phyloP scores from a whole-genome alignment of 257 asterid species.

The Solanum gracilifrons region DNA sequence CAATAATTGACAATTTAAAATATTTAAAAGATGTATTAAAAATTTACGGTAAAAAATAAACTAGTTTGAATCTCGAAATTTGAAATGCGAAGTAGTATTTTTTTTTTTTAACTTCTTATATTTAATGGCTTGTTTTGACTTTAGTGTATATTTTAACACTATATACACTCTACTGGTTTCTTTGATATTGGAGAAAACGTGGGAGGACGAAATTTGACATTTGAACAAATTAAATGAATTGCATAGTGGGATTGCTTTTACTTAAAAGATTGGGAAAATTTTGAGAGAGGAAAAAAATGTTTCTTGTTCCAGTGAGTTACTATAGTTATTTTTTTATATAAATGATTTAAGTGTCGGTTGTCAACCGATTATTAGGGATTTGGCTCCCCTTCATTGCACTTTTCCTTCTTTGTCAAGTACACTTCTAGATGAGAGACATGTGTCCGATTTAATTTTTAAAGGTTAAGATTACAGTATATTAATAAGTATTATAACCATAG shows the following conservation, averaged over 20 bases:
- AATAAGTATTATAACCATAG: too few relatives aligned
- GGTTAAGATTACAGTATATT: too few relatives aligned
- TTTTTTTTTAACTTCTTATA: not conserved
- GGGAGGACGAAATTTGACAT: not conserved
- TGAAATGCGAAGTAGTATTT: too few relatives aligned
- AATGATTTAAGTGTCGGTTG: not conserved
- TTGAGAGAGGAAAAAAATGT: not conserved
- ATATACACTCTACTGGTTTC: not conserved
- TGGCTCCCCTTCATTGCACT: too few relatives aligned
- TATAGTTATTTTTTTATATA: not conserved
- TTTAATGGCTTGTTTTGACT: not conserved
- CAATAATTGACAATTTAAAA: too few relatives aligned
- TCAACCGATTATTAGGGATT: not conserved
- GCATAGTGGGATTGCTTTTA: not conserved
- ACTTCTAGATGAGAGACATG: too few relatives aligned
- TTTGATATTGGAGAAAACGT: not conserved
- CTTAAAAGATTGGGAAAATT: not conserved
- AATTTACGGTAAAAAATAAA: rapidly evolving
- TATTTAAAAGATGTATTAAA: too few relatives aligned
- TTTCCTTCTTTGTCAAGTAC: too few relatives aligned
- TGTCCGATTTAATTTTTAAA: too few relatives aligned
- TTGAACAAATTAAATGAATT: not conserved
- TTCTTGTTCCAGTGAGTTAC: not conserved
- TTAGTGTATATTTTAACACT: not conserved
- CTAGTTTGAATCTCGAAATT: rapidly evolving